A percentile compares a stretch with the other conserved stretches of the same genome.
These are phyloP conservation scores for Ceratocystis albifundus DNA, from an alignment of 2,329 filamentous ascomycete genomes.

Conservation along the genomic window DNA sequence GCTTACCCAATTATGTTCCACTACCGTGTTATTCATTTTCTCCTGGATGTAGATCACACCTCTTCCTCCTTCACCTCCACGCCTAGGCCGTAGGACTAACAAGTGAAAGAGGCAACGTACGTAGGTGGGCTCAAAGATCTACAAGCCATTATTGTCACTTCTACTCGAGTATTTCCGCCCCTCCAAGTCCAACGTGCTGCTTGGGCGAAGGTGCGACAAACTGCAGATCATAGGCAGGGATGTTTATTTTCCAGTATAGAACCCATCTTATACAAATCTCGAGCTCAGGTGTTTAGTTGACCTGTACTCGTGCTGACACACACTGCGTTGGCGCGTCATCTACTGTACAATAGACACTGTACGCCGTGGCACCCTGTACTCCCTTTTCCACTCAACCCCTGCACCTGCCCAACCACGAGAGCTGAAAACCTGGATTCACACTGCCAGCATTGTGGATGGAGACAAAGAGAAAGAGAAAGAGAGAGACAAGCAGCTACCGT, in stretches of 20 bases:
- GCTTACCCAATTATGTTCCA: background rate
- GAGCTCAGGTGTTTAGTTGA: background rate
- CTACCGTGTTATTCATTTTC: background rate
- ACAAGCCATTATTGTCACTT: background rate
- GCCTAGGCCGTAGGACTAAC: background rate
- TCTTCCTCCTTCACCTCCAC: background rate
- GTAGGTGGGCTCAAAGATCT: background rate
- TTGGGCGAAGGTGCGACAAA: background rate
- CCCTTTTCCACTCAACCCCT: background rate
- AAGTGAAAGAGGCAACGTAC: background rate
- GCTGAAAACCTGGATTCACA: slow-evolving; percentile 2
- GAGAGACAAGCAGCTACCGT: too few relatives aligned
- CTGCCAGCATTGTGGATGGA: background rate
- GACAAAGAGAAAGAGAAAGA: background rate
- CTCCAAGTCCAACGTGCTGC: background rate
- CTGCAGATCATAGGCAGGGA: background rate
- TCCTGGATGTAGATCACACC: background rate
- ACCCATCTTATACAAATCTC: background rate
- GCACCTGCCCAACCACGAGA: background rate
- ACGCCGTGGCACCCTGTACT: background rate
- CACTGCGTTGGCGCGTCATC: background rate
- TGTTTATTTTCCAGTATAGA: background rate
- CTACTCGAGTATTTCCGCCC: background rate
- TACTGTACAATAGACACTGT: background rate
- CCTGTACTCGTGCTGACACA: background rate